Conservation (phyloP, 73 alveolate genomes). For the Paramecium primaurelia region DNA sequence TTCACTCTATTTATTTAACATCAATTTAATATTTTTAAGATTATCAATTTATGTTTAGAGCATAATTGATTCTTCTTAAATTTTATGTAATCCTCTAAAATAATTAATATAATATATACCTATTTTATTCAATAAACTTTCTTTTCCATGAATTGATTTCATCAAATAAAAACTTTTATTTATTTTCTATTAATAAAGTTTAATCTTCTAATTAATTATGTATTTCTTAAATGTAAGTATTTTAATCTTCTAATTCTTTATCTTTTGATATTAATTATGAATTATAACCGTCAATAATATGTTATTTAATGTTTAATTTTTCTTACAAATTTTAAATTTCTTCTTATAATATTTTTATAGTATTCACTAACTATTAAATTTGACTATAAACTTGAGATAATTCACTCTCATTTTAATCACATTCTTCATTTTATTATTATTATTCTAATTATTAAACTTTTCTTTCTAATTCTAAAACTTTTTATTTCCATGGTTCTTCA, state of each 20-base stretch:
- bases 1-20: constrained; percentile 2
- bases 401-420: not conserved
- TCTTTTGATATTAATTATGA: not conserved
- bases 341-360: not conserved
- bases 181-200: not conserved
- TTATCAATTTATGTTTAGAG: not conserved
- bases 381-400: constrained; percentile 15
- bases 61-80: not conserved
- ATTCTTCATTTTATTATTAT: not conserved
- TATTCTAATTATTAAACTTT: not conserved
- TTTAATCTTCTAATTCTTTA: not conserved
- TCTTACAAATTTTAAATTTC: not conserved
- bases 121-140: not conserved
- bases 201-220: not conserved
- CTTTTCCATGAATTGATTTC: not conserved
- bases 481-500: constrained; percentile 24
- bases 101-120: not conserved
- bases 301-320: not conserved
- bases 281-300: not conserved
- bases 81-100: not conserved
- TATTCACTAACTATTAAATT: not conserved
- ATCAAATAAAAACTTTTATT: not conserved
- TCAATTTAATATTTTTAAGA: not conserved
- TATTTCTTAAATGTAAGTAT: not conserved
- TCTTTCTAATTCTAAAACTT: not conserved